A percentile compares a stretch with the other conserved stretches of the same genome.
phyloP scores from a whole-genome alignment of 2,329 filamentous ascomycete species.

The Exophiala lecanii-corni region DNA sequence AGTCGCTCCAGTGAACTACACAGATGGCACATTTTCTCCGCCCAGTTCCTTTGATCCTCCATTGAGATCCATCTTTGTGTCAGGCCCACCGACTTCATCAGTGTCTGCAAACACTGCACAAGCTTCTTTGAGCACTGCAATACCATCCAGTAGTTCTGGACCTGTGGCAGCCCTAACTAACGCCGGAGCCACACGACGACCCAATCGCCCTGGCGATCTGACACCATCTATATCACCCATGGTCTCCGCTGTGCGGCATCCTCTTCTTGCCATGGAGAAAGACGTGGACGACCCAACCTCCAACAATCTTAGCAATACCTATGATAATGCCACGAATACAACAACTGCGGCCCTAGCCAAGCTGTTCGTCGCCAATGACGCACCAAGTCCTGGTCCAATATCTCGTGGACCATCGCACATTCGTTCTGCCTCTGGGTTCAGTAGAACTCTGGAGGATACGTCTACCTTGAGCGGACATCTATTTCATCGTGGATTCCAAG shows the following conservation, averaged over 20 bases:
- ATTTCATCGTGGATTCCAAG: constrained; percentile 48
- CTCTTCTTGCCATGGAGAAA: constrained; percentile 30
- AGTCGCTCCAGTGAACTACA: constrained; percentile 9
- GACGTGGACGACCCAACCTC: constrained; percentile 31
- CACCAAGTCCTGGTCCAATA: constrained; percentile 21
- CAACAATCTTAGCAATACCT: constrained; percentile 13
- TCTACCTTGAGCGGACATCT: constrained; percentile 48
- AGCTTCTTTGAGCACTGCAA: constrained; percentile 32
- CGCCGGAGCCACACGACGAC: constrained; percentile 19
- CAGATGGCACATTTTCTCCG: constrained; percentile 15
- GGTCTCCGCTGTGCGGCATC: constrained; percentile 18
- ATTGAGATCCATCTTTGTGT: constrained; percentile 33
- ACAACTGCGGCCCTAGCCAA: constrained; percentile 30
- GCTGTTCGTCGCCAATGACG: constrained; percentile 28
- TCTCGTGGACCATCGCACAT: constrained; percentile 29
- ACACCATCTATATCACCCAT: constrained; percentile 8
- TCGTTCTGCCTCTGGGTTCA: constrained; percentile 23
- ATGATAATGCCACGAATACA: constrained; percentile 18
- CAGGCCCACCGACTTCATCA: constrained; percentile 33
- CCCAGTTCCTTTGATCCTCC: constrained; percentile 30
- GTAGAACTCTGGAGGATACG: constrained; percentile 30
- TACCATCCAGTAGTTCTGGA: constrained; percentile 26
- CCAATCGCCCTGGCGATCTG: constrained; percentile 13
- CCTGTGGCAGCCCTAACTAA: constrained; percentile 28
- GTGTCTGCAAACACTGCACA: constrained; percentile 33